Base-by-base conservation (phyloP, 2,329 filamentous ascomycete species). In the Neoarthrinium moseri region DNA sequence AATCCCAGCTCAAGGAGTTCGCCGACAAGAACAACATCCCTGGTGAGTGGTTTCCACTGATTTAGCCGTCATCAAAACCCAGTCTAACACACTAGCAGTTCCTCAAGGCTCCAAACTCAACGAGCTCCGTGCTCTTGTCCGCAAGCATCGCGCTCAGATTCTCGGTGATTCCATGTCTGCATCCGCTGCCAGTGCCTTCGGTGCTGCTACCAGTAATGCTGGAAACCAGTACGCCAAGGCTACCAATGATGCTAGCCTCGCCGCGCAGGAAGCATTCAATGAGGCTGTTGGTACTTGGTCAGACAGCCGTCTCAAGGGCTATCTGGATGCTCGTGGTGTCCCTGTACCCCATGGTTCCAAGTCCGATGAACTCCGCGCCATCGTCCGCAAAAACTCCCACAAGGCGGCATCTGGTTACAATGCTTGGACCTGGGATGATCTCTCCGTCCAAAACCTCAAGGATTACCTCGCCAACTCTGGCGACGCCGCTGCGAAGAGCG, bases 21-120 rank as follows among this genome's bases (percentile, higher is more conserved):
- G 84, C 84, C 45, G 92, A 97, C 73, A 89, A 91, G 77, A 94
- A 97, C 58, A 83, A 83, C 47, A 87, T 99, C 62, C 66, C 62
- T 11, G 69, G 70, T 72, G 56, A 22, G 64, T 51, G 5, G 4
- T 15, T 11, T 17, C 6, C 7, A n/a, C 1, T 3, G 27, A 8
- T 2, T 5, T 18, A 12, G n/a, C n/a, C 18, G 41, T 6, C 27
- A 5, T 7, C 23, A 3, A 6, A 7, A n/a, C 41, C 47, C 26
- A n/a, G 22, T 52, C 54, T 58, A 38, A 59, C 30, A n/a, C 13
- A 18, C 27, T 2, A 8, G 78, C 78, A 73, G 89, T 96, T 41
- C 94, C 94, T 8, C 92, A 97, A 63, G 94, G 92, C 38, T 95
- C 89, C 61, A 91, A 87, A 75, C 75, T 82, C 56, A 95, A 96